Percentiles rank a stretch among this genome's conserved stretches.
phyloP scores from a whole-genome alignment of 2,329 filamentous ascomycete genomes.

The Cylindrodendrum hubeiense region DNA sequence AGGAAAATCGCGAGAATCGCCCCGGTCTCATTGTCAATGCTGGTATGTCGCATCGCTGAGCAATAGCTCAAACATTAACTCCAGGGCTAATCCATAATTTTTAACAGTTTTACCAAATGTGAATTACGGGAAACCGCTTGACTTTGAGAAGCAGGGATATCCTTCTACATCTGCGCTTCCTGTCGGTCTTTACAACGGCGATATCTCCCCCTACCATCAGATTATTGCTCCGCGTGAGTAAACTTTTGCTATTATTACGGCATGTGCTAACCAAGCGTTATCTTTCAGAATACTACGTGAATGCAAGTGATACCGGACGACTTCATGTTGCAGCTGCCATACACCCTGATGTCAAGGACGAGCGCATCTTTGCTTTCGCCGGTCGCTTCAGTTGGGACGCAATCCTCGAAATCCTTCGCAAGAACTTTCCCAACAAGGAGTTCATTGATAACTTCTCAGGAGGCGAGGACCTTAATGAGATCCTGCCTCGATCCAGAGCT shows the following conservation, averaged over 20 bases:
- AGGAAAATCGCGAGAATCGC: slow-evolving; percentile 34
- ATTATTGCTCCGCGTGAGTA: background rate
- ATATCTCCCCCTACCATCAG: background rate
- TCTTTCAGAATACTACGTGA: slow-evolving; percentile 54
- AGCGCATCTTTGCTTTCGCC: slow-evolving; percentile 67
- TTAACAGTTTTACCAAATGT: slow-evolving; percentile 39
- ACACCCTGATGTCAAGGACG: slow-evolving; percentile 55
- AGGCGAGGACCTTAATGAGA: slow-evolving; percentile 14
- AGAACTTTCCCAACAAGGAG: slow-evolving; percentile 23
- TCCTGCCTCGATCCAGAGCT: slow-evolving; percentile 26
- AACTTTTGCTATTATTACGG: background rate
- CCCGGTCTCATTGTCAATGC: slow-evolving; percentile 41
- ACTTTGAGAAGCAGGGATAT: slow-evolving; percentile 31
- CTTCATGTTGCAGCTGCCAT: slow-evolving; percentile 65
- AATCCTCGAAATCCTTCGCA: slow-evolving; percentile 45
- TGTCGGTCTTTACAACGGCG: slow-evolving; percentile 34
- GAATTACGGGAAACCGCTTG: slow-evolving; percentile 38
- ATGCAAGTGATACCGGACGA: slow-evolving; percentile 60
- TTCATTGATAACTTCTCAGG: slow-evolving; percentile 31
- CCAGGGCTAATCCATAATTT: background rate
- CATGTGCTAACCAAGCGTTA: background rate
- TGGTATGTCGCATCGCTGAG: background rate
- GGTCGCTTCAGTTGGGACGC: slow-evolving; percentile 59
- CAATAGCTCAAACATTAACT: background rate
- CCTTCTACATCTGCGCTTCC: slow-evolving; percentile 34